Base-by-base conservation (phyloP, 257 asterid genomes). In the Lycium barbarum region DNA sequence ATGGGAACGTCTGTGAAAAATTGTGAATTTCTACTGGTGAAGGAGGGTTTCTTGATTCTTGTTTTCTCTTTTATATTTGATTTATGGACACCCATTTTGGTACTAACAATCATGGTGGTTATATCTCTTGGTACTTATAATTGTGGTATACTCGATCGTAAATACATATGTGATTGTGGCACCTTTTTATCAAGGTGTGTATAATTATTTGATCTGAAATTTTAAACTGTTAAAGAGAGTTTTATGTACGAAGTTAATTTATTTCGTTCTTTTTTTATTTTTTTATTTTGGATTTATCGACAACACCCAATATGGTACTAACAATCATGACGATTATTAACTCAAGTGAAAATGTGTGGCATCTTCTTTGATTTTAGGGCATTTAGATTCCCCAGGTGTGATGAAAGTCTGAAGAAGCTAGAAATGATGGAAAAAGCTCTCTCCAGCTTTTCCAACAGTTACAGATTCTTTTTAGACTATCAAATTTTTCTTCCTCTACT, bases 281-380 rank as follows among this genome's bases (percentile, higher is more conserved):
- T 2, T 33, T 65, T 11, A 0, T 26, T 61, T 57, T n/a, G 20
- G 0, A 15, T 36, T 68, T 68, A 36, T 68, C 1, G 13, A 18
- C n/a, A 38, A 17, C 53, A 68, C 13, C 53, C 3, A 38, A 70
- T 15, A 38, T 70, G 33, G 33, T 70, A 40, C 14, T 40, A 40
- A 70, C 35, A 70, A 70, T 1, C 53, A 70, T 38, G 33, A 38
- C 33, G 33, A 70, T 38, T 36, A 68, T 36, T 15, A 36, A 6
- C 13, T 15, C 58, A 49, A 49, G 81, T 49, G 81, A 74, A 70
- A 74, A 78, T 78, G 20, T 2, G 4, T 78, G 63, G 38, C 47
- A 78, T 78, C 82, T 26, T 53, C 65, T 51, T 78, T 53, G 82
- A 26, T 78, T 78, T 78, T 78, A 78, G 82, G 82, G 82, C 63